phyloP scores from a whole-genome alignment of 805 yeast species.

The Saccharomycopsis olivae region DNA sequence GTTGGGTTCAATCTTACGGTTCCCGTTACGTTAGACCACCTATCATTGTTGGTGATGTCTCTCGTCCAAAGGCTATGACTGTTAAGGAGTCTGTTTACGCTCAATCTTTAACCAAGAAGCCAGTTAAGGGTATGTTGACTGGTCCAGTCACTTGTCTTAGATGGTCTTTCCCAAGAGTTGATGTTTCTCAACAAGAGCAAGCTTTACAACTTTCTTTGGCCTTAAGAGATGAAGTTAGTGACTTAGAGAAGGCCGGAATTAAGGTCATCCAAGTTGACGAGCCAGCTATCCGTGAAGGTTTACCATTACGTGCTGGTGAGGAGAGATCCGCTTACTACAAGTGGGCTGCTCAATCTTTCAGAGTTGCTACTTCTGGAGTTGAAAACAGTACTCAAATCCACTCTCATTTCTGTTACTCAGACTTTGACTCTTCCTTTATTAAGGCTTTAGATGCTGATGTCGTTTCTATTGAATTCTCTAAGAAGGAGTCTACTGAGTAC shows the following conservation, averaged over 20 bases:
- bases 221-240: conserved; percentile 96
- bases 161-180: conserved; percentile 99
- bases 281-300: conserved; percentile 99
- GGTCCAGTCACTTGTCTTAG: conserved; percentile 99
- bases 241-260: conserved; percentile 97
- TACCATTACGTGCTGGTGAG: conserved; percentile 95
- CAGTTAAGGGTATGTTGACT: conserved; percentile 99
- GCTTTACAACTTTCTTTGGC: conserved; percentile 96
- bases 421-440: conserved; percentile 98
- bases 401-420: conserved; percentile 99
- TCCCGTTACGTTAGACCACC: conserved; percentile 99
- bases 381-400: conserved; percentile 92
- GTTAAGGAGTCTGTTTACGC: conserved; percentile 99
- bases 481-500: conserved; percentile 98
- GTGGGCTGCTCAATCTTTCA: conserved; percentile 99
- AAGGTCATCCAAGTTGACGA: conserved; percentile 98
- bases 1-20: conserved; percentile 99
- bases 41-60: conserved; percentile 96
- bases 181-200: conserved; percentile 85
- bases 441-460: conserved; percentile 99
- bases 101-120: conserved; percentile 89
- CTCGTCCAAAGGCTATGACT: conserved; percentile 97
- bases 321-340: conserved; percentile 93
- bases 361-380: conserved; percentile 98
- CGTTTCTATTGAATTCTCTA: conserved; percentile 97